Conservation (phyloP, 1,284 basidiomycete species). For the Dichomitus squalens region DNA sequence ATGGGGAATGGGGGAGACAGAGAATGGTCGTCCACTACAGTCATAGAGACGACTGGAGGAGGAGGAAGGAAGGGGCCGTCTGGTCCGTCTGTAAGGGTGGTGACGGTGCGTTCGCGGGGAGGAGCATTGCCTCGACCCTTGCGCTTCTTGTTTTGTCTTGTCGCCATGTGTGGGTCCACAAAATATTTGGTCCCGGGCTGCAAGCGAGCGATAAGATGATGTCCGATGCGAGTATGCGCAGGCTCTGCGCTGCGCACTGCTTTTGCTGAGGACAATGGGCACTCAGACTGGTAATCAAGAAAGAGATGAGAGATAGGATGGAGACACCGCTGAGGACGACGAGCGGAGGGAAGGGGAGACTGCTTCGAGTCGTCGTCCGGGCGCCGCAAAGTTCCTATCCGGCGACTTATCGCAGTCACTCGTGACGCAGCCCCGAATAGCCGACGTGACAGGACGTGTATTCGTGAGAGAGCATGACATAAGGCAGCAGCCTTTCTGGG, state of each 20-base stretch:
- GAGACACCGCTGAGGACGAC: not conserved
- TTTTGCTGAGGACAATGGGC: not conserved
- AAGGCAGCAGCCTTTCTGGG: not conserved
- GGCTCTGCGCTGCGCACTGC: not conserved
- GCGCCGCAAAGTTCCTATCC: not conserved
- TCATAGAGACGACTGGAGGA: slow-evolving; percentile 43
- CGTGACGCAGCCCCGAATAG: not conserved
- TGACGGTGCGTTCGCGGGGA: slow-evolving; percentile 64
- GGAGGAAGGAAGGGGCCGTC: slow-evolving; percentile 50
- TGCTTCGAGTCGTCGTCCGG: not conserved
- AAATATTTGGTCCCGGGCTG: slow-evolving; percentile 15
- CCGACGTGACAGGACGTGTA: slow-evolving; percentile 5
- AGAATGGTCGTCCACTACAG: slow-evolving; percentile 28
- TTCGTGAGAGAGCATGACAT: slow-evolving; percentile 18
- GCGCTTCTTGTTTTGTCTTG: slow-evolving; percentile 62
- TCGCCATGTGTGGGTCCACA: slow-evolving; percentile 46
- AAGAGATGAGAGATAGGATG: not conserved
- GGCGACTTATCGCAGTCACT: slow-evolving; percentile 7
- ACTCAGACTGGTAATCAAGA: not conserved
- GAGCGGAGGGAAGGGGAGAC: not conserved
- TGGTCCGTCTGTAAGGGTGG: slow-evolving; percentile 59
- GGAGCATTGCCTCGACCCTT: slow-evolving; percentile 51
- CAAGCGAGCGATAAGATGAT: slow-evolving; percentile 20
- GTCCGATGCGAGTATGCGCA: not conserved
- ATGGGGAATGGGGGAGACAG: slow-evolving; percentile 36